Percentiles rank a stretch among this genome's conserved stretches.
phyloP scores from a whole-genome alignment of 768 basidiomycete genomes.

The Holtermanniella nyarrowii region DNA sequence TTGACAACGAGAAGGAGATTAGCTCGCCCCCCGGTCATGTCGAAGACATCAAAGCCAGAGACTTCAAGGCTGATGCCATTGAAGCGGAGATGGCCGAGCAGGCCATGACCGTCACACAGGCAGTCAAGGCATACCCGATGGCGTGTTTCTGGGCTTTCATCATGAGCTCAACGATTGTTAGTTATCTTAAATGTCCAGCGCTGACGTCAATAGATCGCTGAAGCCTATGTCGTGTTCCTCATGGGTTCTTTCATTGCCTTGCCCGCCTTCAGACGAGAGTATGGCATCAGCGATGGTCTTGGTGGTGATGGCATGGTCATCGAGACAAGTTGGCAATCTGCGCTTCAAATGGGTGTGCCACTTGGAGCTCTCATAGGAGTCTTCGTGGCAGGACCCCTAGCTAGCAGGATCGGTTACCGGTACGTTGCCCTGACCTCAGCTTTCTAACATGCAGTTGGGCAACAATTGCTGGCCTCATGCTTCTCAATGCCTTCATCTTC shows the following conservation, averaged over 20 bases:
- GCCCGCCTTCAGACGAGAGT: conserved; percentile 14
- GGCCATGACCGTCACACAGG: conserved; percentile 26
- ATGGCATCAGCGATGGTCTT: conserved; percentile 10
- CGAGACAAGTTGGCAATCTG: conserved; percentile 27
- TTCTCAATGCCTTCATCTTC: conserved; percentile 28
- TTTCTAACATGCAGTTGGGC: no score
- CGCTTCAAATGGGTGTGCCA: conserved; percentile 21
- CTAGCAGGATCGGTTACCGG: conserved; percentile 26
- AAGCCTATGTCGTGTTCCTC: conserved; percentile 23
- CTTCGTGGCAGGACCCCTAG: conserved; percentile 27
- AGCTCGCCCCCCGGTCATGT: no score
- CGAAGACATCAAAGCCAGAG: background rate
- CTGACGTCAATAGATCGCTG: conserved; percentile 11
- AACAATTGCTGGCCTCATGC: conserved; percentile 18
- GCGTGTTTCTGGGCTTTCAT: conserved; percentile 35
- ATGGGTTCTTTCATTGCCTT: conserved; percentile 27
- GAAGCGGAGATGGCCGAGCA: conserved; percentile 27
- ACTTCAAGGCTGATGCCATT: conserved; percentile 19
- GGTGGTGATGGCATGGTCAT: conserved; percentile 11
- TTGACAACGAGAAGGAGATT: no score
- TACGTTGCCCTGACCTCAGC: no score
- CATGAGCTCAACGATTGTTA: conserved; percentile 27
- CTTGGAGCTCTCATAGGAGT: conserved; percentile 31
- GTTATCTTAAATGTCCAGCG: background rate
- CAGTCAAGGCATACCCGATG: conserved; percentile 29